Evolutionary conservation across 805 yeast genomes (phyloP), one percentile per base, ranked within the genome.

Genomic region (Saccharomyces cerevisiae): DNA sequence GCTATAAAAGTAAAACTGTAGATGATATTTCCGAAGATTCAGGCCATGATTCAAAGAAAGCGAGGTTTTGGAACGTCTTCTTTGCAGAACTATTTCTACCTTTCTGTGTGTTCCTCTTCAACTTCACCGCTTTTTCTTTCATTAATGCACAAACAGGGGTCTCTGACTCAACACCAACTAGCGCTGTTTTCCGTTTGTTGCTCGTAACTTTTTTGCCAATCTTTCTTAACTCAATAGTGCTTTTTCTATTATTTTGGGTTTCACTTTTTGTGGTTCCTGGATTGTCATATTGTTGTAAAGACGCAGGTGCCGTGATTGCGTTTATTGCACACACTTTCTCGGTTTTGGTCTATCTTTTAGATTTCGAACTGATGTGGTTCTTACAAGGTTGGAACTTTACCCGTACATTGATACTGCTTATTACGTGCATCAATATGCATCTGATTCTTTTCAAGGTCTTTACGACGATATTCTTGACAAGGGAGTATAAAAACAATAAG

Each of bases 71-170:
- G 30, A 89, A 89, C 68, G 75, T 89, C 27, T 78, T 88, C 66
- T 79, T 89, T 60, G 83, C 96, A 13, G 98, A 94, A 70, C 74
- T 91, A 55, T 58, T 88, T 50, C 79, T 89, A 46, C 94, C 96
- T 48, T 64, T 84, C 41, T 68, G 87, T 55, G 83, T 83, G 62
- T 82, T 94, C 17, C 79, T 83, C 28, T 82, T 84, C 60, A 79
- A 86, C 50, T 79, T 85, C 54, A 71, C 83, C 52, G 91, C 96
- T 0, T 92, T 82, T 69, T 75, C 84, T 51, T 92, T 87, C 64
- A 84, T 87, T 63, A 91, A 90, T 70, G 77, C 96, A 0, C 97
- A 89, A 73, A 88, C 84, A 32, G 97, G 97, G 30, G 96, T 89
- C 0, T 57, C 61, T 49, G 61, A 70, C 51, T 72, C 79, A n/a